Base-by-base conservation (phyloP, 768 basidiomycete genomes). In the Clathrus columnatus region DNA sequence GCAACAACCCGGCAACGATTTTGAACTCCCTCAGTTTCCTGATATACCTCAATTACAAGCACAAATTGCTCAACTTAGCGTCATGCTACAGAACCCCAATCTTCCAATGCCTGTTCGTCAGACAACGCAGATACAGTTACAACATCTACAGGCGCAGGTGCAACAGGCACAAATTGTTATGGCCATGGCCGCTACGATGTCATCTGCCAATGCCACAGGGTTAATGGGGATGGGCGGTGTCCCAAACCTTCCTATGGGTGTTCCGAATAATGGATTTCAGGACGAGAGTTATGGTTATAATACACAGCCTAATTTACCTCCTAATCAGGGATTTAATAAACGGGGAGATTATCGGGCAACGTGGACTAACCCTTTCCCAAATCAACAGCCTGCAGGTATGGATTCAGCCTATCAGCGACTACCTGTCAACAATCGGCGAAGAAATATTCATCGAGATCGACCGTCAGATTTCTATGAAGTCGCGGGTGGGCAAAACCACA, bases 351-450 rank as follows among this genome's bases (percentile, higher is more conserved):
- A 73, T 56, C 73, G 74, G 59, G 67, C 73, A 70, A 72, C 63
- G 32, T 78, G 74, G 72, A 69, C 72, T 59, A 75, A 74, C 61
- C 74, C 76, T 56, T 86, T 76, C 65, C 61, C 75, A 46, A 81
- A 78, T 59, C 84, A 87, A 63, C 84, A 87, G 65, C 76, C 78
- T 27, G 76, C 77, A 50, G 75, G 76, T 5, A 81, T 83, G 63
- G 89, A 91, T 59, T 91, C 88, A 5, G 85, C 89, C n/a, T 91
- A 92, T 66, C 90, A 92, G 66, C 76, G 90, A 30, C 64, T 90
- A 48, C 89, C 89, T 27, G 70, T 92, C 52, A 91, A 91, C 63
- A 89, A 87, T 62, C 76, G 89, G 57, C 77, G 89, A 51, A 73
- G 86, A 64, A 82, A 82, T 61, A 63, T 87, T 60, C 91, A 92